Percentiles rank a stretch among this genome's conserved stretches.
phyloP scores from a whole-genome alignment of 805 yeast genomes.

The Metschnikowia sp. region DNA sequence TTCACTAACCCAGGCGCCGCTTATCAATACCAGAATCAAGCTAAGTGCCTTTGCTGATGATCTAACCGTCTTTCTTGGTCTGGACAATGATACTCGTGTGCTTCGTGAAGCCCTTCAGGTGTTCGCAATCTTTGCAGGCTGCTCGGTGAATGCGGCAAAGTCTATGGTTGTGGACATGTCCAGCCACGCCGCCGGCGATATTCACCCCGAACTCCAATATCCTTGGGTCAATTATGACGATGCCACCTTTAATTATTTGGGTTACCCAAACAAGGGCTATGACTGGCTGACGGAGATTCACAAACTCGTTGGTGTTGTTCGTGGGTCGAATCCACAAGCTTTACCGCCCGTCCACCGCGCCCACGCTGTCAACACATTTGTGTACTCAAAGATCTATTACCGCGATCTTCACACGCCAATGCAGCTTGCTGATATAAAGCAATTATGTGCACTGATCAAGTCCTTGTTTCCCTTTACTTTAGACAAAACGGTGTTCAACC shows the following conservation, averaged over 20 bases:
- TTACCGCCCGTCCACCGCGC: background rate
- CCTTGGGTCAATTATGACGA: background rate
- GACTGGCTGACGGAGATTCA: background rate
- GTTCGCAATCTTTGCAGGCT: background rate
- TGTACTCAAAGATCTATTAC: background rate
- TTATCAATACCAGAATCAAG: background rate
- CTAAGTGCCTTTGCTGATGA: slow-evolving; percentile 2
- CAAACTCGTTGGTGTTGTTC: background rate
- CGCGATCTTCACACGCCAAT: background rate
- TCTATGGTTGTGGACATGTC: background rate
- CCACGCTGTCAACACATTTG: background rate
- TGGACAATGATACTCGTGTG: background rate
- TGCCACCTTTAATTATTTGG: background rate
- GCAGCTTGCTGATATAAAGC: background rate
- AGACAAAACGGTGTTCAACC: background rate
- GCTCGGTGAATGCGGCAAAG: background rate
- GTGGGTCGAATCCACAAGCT: background rate
- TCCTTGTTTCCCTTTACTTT: background rate
- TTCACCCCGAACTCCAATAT: background rate
- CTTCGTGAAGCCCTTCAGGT: background rate
- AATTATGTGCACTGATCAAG: background rate
- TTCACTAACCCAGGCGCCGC: background rate
- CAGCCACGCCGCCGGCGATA: background rate
- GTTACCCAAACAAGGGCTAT: background rate
- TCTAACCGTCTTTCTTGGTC: slow-evolving; percentile 1